Base-by-base conservation (phyloP, 352 stramenopile species). In the Pythium diclinum region DNA sequence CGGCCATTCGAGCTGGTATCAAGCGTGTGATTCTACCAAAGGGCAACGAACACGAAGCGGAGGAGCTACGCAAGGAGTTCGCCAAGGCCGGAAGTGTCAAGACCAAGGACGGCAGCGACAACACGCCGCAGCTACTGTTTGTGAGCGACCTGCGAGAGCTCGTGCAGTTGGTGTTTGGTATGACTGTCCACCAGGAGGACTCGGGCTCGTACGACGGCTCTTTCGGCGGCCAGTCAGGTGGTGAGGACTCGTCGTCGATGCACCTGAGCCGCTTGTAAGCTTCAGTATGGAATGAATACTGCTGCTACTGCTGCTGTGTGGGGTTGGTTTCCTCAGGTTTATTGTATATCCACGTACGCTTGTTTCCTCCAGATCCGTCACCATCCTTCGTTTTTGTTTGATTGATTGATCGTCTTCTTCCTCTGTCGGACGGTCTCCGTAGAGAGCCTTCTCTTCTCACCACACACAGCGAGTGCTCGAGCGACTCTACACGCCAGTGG, bases 1-100 rank as follows among this genome's bases (percentile, higher is more conserved):
- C 88, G 30, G 91, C 91, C 23, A 88, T 92, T 63, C 82, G 87
- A 16, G 89, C 87, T 17, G 89, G 88, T 3, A 92, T 97, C 61
- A 87, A 85, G 63, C 87, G 83, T 30, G 75, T 96, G 14, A 79
- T 96, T 28, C 61, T 95, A 19, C 87, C 87, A 3, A 75, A 76
- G 42, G 83, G 79, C 38, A 96, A 96, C 60, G 67, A 85, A 55
- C 78, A 75, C 49, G 87, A 96, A 61, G 80, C 82, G 7, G 77
- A 90, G 23, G 84, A 92, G 57, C 71, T 93, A 9, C 71, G 74
- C 19, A 76, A 79, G 28, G 85, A 92, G 63, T 88, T 92, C 40
- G 72, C 72, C 11, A 55, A 40, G 16, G 65, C 65, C 1, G 58
- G 58, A 30, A 55, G 51, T 23, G 62, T 74, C 10, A 70, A 64